phyloP scores from a whole-genome alignment of 1,284 basidiomycete species.

The Heterobasidion parviporum region DNA sequence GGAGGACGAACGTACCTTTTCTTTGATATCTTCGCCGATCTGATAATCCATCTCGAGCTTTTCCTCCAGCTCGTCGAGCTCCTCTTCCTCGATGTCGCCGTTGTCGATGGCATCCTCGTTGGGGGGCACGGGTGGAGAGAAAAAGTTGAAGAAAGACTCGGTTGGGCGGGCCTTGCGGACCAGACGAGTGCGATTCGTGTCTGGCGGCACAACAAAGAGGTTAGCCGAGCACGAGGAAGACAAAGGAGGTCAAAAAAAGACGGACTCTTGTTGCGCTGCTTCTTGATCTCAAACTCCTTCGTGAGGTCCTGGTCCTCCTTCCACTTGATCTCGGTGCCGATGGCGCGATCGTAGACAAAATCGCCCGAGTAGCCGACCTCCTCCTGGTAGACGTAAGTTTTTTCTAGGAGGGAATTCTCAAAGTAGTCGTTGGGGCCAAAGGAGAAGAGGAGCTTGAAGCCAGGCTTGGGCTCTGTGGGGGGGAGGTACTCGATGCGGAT shows the following conservation, averaged over 20 bases:
- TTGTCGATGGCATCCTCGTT: conserved; percentile 61
- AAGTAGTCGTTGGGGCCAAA: conserved; percentile 88
- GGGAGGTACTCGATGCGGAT: conserved; percentile 61
- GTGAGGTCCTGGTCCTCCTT: conserved; percentile 98
- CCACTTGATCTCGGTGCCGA: conserved; percentile 91
- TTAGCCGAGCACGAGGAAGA: conserved; percentile 3
- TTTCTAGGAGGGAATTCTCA: conserved; percentile 75
- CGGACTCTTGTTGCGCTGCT: conserved; percentile 97
- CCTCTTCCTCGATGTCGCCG: conserved; percentile 80
- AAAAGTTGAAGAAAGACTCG: conserved; percentile 98
- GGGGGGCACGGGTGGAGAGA: conserved; percentile 78
- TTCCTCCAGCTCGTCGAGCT: conserved; percentile 85
- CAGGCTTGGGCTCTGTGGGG: conserved; percentile 60
- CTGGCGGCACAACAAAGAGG: conserved; percentile 29
- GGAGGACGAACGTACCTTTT: conserved; percentile 54
- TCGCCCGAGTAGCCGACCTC: conserved; percentile 92
- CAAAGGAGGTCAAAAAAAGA: conserved; percentile 10
- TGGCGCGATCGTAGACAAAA: conserved; percentile 91
- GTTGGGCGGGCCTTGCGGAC: conserved; percentile 84
- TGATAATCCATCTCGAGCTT: conserved; percentile 97
- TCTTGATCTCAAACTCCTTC: conserved; percentile 97
- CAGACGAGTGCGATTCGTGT: conserved; percentile 88
- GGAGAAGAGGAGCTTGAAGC: conserved; percentile 86
- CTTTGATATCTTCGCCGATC: conserved; percentile 97
- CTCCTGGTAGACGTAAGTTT: conserved; percentile 94